phyloP scores from a whole-genome alignment of 1,139 yeast species.

The Geotrichum bryndzae region DNA sequence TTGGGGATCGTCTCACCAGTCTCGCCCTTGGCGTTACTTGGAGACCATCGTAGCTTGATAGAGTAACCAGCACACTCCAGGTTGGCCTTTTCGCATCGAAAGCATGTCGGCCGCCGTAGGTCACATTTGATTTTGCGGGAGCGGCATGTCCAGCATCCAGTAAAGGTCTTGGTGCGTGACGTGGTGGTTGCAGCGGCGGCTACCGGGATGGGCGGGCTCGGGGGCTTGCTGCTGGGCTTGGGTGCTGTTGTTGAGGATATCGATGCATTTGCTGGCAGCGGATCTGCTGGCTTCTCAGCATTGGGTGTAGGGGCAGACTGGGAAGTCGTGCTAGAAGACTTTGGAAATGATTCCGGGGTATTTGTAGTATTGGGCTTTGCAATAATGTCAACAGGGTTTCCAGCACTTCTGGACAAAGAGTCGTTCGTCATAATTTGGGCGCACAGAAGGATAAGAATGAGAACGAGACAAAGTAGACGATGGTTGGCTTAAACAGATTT shows the following conservation, averaged over 20 bases:
- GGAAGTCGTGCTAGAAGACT: neutral
- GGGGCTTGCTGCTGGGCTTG: neutral
- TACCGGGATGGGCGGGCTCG: neutral
- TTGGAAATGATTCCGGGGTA: neutral
- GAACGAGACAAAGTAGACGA: neutral
- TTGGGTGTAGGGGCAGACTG: neutral
- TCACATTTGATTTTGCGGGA: constrained; percentile 57
- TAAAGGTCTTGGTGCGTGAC: constrained; percentile 43
- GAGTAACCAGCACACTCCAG: constrained; percentile 76
- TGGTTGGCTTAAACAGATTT: neutral
- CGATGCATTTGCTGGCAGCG: neutral
- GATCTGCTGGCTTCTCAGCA: neutral
- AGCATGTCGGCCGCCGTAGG: constrained; percentile 47
- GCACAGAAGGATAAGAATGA: neutral
- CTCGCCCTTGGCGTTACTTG: constrained; percentile 22
- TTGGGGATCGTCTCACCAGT: constrained; percentile 21
- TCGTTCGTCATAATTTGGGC: constrained; percentile 1
- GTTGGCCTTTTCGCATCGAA: constrained; percentile 49
- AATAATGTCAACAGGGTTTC: neutral
- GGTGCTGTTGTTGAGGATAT: neutral
- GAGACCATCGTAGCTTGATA: constrained; percentile 73
- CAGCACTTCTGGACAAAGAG: neutral
- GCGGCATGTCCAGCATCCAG: constrained; percentile 64
- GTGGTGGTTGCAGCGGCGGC: neutral
- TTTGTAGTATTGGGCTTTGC: neutral